Evolutionary conservation across 257 asterid genomes (phyloP).

Genomic region (Gynochthodes officinalis): DNA sequence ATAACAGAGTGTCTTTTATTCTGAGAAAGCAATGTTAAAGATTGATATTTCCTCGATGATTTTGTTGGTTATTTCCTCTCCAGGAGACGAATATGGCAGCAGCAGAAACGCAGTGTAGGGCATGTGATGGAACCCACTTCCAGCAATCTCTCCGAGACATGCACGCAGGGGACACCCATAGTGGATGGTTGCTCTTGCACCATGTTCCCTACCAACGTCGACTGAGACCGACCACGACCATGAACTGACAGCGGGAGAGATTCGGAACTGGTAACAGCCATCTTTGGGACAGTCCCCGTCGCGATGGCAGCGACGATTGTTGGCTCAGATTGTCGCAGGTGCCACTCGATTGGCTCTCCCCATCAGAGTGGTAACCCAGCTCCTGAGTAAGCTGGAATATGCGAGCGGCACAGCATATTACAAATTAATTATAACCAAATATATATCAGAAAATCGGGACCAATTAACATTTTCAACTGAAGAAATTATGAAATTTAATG

Average conservation of each 20-base stretch:
- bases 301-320: constrained; percentile 68
- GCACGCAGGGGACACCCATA: constrained; percentile 1
- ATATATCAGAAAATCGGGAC: too few relatives aligned
- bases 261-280: constrained; percentile 31
- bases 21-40: too few relatives aligned
- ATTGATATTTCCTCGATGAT: too few relatives aligned
- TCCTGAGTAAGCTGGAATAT: constrained; percentile 79
- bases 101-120: constrained; percentile 64
- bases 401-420: constrained; percentile 80
- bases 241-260: constrained; percentile 13
- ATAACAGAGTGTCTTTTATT: too few relatives aligned
- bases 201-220: constrained; percentile 13
- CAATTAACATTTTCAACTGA: too few relatives aligned
- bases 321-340: constrained; percentile 64
- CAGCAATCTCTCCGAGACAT: constrained; percentile 20
- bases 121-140: constrained; percentile 45
- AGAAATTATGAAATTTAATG: too few relatives aligned
- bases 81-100: constrained; percentile 53
- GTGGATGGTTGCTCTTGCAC: constrained; percentile 16
- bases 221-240: constrained; percentile 20
- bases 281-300: constrained; percentile 51
- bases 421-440: too few relatives aligned
- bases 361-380: constrained; percentile 71
- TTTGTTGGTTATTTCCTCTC: too few relatives aligned
- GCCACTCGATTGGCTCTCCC: constrained; percentile 94